A percentile compares a stretch with the other conserved stretches of the same genome.
These are phyloP conservation scores for Salvia sclarea DNA, from an alignment of 305 asterid genomes.

Conservation along the genomic window DNA sequence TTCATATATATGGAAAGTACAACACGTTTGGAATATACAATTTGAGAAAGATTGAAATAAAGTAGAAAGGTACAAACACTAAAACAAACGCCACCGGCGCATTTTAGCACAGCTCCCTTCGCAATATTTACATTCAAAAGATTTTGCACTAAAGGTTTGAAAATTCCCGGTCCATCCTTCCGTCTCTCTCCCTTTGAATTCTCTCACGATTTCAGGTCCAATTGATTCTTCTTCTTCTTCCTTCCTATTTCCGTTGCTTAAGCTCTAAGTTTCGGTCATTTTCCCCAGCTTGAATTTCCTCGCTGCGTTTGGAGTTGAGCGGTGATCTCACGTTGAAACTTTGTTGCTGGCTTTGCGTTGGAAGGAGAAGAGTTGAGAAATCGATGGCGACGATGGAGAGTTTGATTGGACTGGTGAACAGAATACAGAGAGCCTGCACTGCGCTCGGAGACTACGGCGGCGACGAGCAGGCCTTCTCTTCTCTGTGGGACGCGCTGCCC, in stretches of 20 bases:
- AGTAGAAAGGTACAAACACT: slow-evolving; percentile 27
- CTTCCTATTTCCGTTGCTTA: slow-evolving; percentile 23
- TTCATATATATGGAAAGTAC: background rate
- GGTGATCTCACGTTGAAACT: slow-evolving; percentile 16
- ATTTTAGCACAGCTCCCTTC: slow-evolving; percentile 20
- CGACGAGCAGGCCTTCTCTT: slow-evolving; percentile 66
- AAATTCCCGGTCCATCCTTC: slow-evolving; percentile 40
- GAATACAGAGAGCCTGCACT: slow-evolving; percentile 93
- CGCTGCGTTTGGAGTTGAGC: background rate
- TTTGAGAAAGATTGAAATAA: background rate
- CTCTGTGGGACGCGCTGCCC: slow-evolving; percentile 96
- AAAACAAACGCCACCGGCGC: slow-evolving; percentile 33
- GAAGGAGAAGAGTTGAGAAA: slow-evolving; percentile 20
- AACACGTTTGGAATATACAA: background rate
- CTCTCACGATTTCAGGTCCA: slow-evolving; percentile 22
- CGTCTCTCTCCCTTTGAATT: slow-evolving; percentile 11
- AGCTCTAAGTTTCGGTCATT: slow-evolving; percentile 26
- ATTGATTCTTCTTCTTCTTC: slow-evolving; percentile 7
- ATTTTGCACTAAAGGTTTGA: slow-evolving; percentile 24
- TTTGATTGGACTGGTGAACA: slow-evolving; percentile 87
- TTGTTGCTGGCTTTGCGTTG: slow-evolving; percentile 16
- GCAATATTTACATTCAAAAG: background rate
- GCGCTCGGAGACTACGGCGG: slow-evolving; percentile 92
- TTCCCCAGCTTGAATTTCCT: slow-evolving; percentile 2
- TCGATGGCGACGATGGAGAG: slow-evolving; percentile 84